A percentile compares a stretch with the other conserved stretches of the same genome.
phyloP scores from a whole-genome alignment of 106 monocot species.

The Vanilla planifolia region DNA sequence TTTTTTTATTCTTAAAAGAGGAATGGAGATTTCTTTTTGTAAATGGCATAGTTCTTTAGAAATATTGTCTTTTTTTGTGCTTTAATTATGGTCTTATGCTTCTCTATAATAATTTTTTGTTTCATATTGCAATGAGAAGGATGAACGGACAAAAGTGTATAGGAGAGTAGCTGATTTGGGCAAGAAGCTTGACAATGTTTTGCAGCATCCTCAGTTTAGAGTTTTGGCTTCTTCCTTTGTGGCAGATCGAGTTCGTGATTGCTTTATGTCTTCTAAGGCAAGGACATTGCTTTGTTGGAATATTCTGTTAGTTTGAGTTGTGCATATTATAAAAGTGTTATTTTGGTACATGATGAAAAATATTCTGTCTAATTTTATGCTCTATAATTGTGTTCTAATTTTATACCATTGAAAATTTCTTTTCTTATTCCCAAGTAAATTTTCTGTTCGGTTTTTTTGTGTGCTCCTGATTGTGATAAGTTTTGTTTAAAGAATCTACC shows the following conservation, averaged over 20 bases:
- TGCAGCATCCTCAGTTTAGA: slow-evolving; percentile 32
- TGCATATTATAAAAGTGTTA: too few species aligned
- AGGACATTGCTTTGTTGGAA: not conserved
- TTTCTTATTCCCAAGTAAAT: too few species aligned
- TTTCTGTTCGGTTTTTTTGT: too few species aligned
- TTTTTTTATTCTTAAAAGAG: not conserved
- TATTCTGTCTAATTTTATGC: too few species aligned
- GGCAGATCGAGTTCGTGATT: slow-evolving; percentile 38
- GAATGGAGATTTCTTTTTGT: too few species aligned
- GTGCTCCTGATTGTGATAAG: too few species aligned
- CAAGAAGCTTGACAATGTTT: slow-evolving; percentile 45
- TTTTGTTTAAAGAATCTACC: too few species aligned
- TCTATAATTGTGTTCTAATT: too few species aligned
- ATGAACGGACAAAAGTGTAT: slow-evolving; percentile 64
- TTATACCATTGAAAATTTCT: too few species aligned
- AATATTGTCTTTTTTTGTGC: not conserved
- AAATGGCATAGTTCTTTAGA: too few species aligned
- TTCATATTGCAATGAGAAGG: slow-evolving; percentile 26
- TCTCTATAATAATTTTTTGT: not conserved
- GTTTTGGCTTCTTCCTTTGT: slow-evolving; percentile 29
- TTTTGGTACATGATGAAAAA: too few species aligned
- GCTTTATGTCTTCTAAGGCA: slow-evolving; percentile 51
- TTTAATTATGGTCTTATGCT: not conserved
- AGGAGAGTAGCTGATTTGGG: slow-evolving; percentile 47
- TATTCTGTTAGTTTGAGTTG: not conserved